Evolutionary conservation across 768 basidiomycete genomes (phyloP).

Genomic region (Hypholoma fasciculare): DNA sequence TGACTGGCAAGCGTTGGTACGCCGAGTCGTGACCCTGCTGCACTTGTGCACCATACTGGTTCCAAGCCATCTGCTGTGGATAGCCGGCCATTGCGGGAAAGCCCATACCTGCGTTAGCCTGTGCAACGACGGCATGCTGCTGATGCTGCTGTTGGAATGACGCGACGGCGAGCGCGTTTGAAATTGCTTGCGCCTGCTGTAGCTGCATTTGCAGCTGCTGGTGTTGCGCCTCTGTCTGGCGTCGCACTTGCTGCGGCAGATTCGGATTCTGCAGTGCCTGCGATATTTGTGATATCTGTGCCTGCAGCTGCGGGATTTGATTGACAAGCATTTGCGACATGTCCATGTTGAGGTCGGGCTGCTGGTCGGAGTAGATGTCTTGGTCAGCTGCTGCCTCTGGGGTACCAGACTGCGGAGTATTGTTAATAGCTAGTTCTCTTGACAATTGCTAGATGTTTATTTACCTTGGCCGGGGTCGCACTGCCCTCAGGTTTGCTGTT

Average conservation of each 20-base stretch:
- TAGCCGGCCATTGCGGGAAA: constrained; percentile 38
- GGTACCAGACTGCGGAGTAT: constrained; percentile 12
- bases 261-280: constrained; percentile 79
- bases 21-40: constrained; percentile 74
- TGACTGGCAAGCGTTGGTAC: constrained; percentile 83
- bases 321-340: constrained; percentile 72
- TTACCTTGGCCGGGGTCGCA: constrained; percentile 36
- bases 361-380: constrained; percentile 74
- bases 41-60: constrained; percentile 63
- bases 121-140: constrained; percentile 32
- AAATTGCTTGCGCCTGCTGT: constrained; percentile 75
- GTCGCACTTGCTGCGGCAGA: constrained; percentile 70
- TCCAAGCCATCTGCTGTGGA: constrained; percentile 40
- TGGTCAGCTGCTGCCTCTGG: constrained; percentile 37
- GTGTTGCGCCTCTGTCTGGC: constrained; percentile 81
- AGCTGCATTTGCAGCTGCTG: constrained; percentile 80
- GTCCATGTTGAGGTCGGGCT: constrained; percentile 64
- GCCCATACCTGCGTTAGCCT: constrained; percentile 35
- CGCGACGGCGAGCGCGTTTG: constrained; percentile 62
- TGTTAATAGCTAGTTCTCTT: background rate
- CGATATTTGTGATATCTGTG: constrained; percentile 79
- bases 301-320: constrained; percentile 80
- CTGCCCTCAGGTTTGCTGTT: constrained; percentile 21
- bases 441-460: background rate
- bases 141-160: constrained; percentile 50